Evolutionary conservation across 805 yeast species (phyloP).

Genomic region (Phaffomyces thermotolerans): DNA sequence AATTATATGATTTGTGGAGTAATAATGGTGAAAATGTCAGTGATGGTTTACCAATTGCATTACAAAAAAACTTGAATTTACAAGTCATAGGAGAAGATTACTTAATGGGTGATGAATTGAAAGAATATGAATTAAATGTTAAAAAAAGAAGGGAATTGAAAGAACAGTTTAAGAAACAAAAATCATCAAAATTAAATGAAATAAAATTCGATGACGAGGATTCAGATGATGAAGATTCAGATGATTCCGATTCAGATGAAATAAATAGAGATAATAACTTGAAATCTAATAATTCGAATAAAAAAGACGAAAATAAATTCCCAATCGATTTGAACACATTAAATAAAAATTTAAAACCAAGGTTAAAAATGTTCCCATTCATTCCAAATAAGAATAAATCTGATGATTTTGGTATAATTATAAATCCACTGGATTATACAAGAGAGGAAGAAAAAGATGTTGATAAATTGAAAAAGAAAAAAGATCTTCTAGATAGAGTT

Average conservation of each 20-base stretch:
- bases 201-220: constrained; percentile 23
- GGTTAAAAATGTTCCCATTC: constrained; percentile 68
- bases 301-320: constrained; percentile 24
- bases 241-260: constrained; percentile 22
- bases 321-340: constrained; percentile 29
- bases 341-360: constrained; percentile 22
- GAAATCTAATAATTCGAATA: constrained; percentile 1
- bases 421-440: constrained; percentile 57
- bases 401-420: constrained; percentile 85
- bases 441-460: constrained; percentile 41
- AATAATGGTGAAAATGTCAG: constrained; percentile 36
- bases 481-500: constrained; percentile 17
- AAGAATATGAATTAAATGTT: constrained; percentile 39
- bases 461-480: constrained; percentile 22
- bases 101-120: constrained; percentile 43
- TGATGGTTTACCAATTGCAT: constrained; percentile 57
- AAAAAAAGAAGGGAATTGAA: constrained; percentile 37
- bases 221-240: constrained; percentile 14
- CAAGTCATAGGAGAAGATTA: constrained; percentile 40
- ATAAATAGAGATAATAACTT: constrained; percentile 9
- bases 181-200: constrained; percentile 24
- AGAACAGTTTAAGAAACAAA: constrained; percentile 24
- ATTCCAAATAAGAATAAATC: constrained; percentile 47
- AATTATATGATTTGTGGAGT: constrained; percentile 50
- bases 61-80: constrained; percentile 37